These are phyloP conservation scores for Sarcodon sp. DNA, from an alignment of 768 basidiomycete species.

Conservation along the genomic window DNA sequence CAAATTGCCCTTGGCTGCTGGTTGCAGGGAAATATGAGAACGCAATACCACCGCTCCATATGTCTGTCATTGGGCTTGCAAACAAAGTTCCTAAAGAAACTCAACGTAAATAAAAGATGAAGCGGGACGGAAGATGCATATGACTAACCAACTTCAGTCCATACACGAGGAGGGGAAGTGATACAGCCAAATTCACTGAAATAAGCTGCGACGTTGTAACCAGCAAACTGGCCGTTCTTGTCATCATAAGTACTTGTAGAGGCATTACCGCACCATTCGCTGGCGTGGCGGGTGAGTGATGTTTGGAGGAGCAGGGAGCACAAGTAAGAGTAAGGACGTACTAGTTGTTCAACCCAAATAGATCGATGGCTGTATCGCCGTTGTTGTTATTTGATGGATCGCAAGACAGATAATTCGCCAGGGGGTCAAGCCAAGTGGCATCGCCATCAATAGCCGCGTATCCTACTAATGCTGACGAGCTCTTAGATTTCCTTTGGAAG, in stretches of 20 bases:
- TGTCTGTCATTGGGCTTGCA: slow-evolving; percentile 54
- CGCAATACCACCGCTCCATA: slow-evolving; percentile 84
- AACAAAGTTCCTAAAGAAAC: slow-evolving; percentile 39
- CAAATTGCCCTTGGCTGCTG: slow-evolving; percentile 66
- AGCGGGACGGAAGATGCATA: too few relatives aligned
- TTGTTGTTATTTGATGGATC: slow-evolving; percentile 41
- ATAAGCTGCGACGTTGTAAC: slow-evolving; percentile 74
- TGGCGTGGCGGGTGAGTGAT: slow-evolving; percentile 18
- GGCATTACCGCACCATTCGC: slow-evolving; percentile 73
- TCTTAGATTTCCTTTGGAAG: slow-evolving; percentile 40
- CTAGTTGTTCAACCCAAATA: slow-evolving; percentile 86
- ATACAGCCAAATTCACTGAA: slow-evolving; percentile 85
- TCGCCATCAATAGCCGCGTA: slow-evolving; percentile 79
- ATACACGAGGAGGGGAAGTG: slow-evolving; percentile 46
- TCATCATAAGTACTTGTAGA: slow-evolving; percentile 41
- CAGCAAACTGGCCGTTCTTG: slow-evolving; percentile 39
- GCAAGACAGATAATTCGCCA: slow-evolving; percentile 76
- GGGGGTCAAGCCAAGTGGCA: slow-evolving; percentile 41
- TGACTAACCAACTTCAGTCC: slow-evolving; percentile 48
- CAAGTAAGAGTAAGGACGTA: slow-evolving; percentile 21
- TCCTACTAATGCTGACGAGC: slow-evolving; percentile 57
- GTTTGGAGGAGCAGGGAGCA: neutral
- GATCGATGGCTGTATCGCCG: slow-evolving; percentile 56
- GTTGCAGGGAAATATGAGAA: slow-evolving; percentile 82
- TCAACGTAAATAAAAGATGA: too few relatives aligned